Evolutionary conservation across 257 asterid genomes (phyloP).

Genomic region (Fraxinus pennsylvanica): DNA sequence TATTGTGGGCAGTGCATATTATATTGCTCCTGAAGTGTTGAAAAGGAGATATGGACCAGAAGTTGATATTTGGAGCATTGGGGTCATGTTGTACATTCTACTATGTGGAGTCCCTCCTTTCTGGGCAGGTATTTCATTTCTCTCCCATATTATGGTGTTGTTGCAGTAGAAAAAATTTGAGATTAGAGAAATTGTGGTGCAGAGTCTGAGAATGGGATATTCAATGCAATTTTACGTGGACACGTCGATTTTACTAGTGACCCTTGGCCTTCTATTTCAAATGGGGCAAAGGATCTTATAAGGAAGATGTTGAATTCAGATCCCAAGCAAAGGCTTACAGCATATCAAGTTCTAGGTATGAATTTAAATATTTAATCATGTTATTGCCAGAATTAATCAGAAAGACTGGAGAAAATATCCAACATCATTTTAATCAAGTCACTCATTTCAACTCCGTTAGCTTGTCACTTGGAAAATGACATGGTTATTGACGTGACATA

Average conservation of each 20-base stretch:
- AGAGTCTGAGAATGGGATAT: slow-evolving; percentile 91
- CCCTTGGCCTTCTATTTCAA: slow-evolving; percentile 96
- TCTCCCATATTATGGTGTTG: background rate
- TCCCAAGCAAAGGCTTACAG: slow-evolving; percentile 85
- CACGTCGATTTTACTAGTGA: slow-evolving; percentile 79
- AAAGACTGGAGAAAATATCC: background rate
- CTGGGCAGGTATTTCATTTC: slow-evolving; percentile 64
- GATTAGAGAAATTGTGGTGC: slow-evolving; percentile 19
- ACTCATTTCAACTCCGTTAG: background rate
- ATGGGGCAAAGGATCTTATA: slow-evolving; percentile 86
- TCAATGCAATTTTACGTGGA: slow-evolving; percentile 81
- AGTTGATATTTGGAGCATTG: slow-evolving; percentile 95
- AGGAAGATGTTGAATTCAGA: slow-evolving; percentile 77
- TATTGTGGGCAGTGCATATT: slow-evolving; percentile 96
- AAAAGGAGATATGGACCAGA: slow-evolving; percentile 92
- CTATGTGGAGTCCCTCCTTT: slow-evolving; percentile 94
- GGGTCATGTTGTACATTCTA: slow-evolving; percentile 88
- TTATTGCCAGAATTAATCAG: background rate
- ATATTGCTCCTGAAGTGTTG: slow-evolving; percentile 93
- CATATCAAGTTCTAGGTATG: slow-evolving; percentile 82
- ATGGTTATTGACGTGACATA: no score
- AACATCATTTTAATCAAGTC: background rate
- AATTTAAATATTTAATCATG: background rate
- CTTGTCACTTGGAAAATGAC: background rate
- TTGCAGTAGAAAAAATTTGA: background rate